Base-by-base conservation (phyloP, 148 eudicot genomes). In the Vaccinium myrtillus region DNA sequence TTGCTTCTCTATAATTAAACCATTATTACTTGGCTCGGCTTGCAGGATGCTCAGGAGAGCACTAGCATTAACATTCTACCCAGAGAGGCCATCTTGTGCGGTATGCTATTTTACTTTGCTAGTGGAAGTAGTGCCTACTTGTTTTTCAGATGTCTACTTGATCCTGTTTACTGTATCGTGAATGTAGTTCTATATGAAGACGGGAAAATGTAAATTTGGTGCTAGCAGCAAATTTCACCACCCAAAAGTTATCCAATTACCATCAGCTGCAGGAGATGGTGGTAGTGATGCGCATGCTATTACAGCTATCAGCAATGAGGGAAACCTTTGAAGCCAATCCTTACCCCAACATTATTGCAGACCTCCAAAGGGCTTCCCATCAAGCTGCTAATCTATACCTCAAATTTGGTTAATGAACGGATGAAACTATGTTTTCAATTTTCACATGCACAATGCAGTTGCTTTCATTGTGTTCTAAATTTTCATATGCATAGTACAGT, bases 331-430 rank as follows among this genome's bases (percentile, higher is more conserved):
- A 91, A 92, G 87, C 53, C 81, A 71, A 56, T 86, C 48, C 70
- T 87, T 83, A 83, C 89, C 82, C 93, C 94, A 14, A 88, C 93
- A 61, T 69, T 88, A 83, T 84, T 90, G 85, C 91, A 92, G 81
- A 97, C 94, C 90, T 84, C 94, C 85, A 95, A 94, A 89, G 99
- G 98, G 87, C 93, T 97, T 82, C 99, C 99, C 55, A 50, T 95
- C 46, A 93, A 98, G 84, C 83, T 74, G 92, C 98, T 97, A 91
- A 86, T 89, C 59, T 78, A 43, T 79, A 23, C 16, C 36, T 71
- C 30, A 36, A 6, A 61, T 53, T 43, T 16, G 14, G n/a, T 15
- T 27, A 21, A 16, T 53, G 16, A 46, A 48, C 32, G 19, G 2
- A 76, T 76, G 63, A 49, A 32, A n/a, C 30, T 27, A 27, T 19